Evolutionary conservation across 345 rosid species (phyloP), one percentile per base, ranked within the genome.

Genomic region (Dovyalis caffra): DNA sequence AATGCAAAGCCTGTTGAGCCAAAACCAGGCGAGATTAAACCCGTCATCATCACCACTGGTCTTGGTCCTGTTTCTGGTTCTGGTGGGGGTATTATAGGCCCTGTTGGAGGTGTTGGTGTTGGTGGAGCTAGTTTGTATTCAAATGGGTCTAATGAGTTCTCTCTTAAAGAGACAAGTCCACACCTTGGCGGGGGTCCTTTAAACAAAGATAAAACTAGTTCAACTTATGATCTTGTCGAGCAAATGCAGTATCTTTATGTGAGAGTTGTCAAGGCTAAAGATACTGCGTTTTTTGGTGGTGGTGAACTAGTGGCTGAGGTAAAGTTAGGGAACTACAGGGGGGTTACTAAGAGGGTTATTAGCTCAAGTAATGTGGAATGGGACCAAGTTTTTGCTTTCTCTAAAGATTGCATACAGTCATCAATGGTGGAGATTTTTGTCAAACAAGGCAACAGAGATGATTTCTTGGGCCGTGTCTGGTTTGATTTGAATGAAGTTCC

Each of bases 211-310:
- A 89, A 91, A 76, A 86, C 85, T 11, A 82, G 90, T 62, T 85
- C 93, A 11, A 89, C 93, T 29, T 91, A 91, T 69, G 97, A 91
- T 74, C 88, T 91, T 40, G 93, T 89, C 6, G 97, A 91, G 85
- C 93, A 88, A 86, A 89, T 91, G 92, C 88, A 89, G 79, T 89
- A 88, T 70, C 87, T 89, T 75, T 91, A 89, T 66, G 86, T 89
- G n/a, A 85, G 85, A 71, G 83, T 91, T 0, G 90, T 88, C 66
- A 91, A 89, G 68, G 87, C 86, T 2, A 87, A 80, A 40, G 91
- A 80, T 58, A 68, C 83, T 49, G 64, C 77, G 2, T 63, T 81
- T 33, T 84, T 85, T 62, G 86, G 82, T 45, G 80, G 83, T 16
- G 86, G 84, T 1, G 97, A 91, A 43, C 67, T 89, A 16, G 86